These are phyloP conservation scores for Suhomyces faveliae DNA, from an alignment of 805 yeast genomes.

Conservation along the genomic window DNA sequence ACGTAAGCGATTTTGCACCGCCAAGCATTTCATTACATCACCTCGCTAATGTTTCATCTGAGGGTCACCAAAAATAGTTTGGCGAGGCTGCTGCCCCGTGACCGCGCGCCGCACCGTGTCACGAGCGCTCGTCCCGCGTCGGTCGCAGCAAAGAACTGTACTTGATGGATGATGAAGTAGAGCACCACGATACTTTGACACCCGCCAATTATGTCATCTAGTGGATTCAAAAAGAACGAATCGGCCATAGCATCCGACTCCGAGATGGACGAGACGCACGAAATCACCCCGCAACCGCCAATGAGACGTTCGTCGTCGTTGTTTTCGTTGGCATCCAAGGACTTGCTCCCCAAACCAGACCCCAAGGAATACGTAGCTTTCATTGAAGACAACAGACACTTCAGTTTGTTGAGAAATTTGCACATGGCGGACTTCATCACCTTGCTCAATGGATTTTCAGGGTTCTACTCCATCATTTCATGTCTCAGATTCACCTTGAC, in stretches of 20 bases:
- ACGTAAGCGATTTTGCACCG: not conserved
- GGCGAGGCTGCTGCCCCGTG: not conserved
- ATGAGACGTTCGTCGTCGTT: slow-evolving; percentile 54
- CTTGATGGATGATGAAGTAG: not conserved
- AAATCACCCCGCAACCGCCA: slow-evolving; percentile 26
- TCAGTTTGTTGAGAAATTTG: slow-evolving; percentile 78
- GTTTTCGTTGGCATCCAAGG: slow-evolving; percentile 45
- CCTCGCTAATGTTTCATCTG: not conserved
- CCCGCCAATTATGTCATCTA: slow-evolving; percentile 16
- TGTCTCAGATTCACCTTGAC: slow-evolving; percentile 79
- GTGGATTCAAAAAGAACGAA: slow-evolving; percentile 28
- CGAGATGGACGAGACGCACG: slow-evolving; percentile 27
- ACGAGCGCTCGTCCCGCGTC: not conserved
- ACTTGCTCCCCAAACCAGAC: slow-evolving; percentile 72
- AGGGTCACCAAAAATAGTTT: not conserved
- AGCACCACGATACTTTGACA: not conserved
- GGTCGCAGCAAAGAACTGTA: not conserved
- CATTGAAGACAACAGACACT: slow-evolving; percentile 79
- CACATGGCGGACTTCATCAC: slow-evolving; percentile 98
- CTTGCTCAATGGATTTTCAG: slow-evolving; percentile 88
- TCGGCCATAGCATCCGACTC: slow-evolving; percentile 38
- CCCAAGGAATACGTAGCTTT: slow-evolving; percentile 75
- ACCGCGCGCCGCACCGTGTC: not conserved
- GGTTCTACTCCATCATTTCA: slow-evolving; percentile 85
- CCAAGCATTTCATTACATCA: not conserved